Evolutionary conservation across 75 land plant species (phyloP).

Genomic region (Cryptomeria japonica): DNA sequence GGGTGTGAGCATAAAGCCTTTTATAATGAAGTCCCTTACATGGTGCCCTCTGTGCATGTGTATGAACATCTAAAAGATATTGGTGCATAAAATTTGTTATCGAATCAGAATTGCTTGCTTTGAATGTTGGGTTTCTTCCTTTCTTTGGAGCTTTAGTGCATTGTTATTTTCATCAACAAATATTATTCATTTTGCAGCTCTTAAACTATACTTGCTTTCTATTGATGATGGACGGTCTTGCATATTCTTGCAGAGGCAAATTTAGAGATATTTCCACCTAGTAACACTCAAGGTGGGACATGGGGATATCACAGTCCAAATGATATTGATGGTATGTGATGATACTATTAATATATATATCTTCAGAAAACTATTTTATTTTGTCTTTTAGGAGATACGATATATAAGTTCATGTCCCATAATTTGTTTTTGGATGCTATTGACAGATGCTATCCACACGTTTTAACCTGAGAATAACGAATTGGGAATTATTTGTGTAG

Average conservation of each 20-base stretch:
- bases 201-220: not conserved
- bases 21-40: not conserved
- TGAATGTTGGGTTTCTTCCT: not conserved
- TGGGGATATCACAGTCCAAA: slow-evolving; percentile 43
- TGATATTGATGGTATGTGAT: slow-evolving; percentile 49
- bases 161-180: not conserved
- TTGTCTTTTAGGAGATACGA: not conserved
- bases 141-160: not conserved
- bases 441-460: not conserved
- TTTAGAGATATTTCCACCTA: slow-evolving; percentile 46
- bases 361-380: not conserved
- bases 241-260: slow-evolving; percentile 35
- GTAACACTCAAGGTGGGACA: slow-evolving; percentile 37
- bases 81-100: not conserved
- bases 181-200: not conserved
- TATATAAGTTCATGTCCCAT: not conserved
- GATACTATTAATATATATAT: not conserved
- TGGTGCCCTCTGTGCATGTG: not conserved
- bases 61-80: not conserved
- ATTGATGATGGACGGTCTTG: not conserved
- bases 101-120: not conserved
- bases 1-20: not conserved
- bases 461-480: not conserved
- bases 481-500: not conserved
- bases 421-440: not conserved